phyloP scores from a whole-genome alignment of 768 basidiomycete genomes.

The Amanita pallidorosea region DNA sequence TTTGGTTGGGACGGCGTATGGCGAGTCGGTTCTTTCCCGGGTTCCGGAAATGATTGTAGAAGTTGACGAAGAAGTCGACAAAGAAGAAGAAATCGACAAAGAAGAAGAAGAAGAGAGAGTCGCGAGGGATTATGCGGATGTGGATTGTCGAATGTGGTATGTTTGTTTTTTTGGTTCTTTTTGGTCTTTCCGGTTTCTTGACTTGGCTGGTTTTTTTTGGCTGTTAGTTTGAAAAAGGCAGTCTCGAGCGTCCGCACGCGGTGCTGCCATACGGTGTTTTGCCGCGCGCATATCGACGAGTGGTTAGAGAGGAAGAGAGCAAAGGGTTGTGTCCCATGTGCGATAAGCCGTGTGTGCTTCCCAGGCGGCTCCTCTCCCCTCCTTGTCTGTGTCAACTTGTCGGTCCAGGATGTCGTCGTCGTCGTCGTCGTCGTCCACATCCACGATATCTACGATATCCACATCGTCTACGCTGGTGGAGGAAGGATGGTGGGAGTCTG shows the following conservation, averaged over 20 bases:
- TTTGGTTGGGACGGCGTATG: background rate
- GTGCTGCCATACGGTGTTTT: background rate
- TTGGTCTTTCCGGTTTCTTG: no score
- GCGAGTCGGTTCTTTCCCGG: background rate
- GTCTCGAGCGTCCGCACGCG: background rate
- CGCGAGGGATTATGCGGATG: no score
- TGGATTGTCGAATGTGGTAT: conserved; percentile 2
- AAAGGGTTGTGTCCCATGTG: background rate
- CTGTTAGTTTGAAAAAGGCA: background rate
- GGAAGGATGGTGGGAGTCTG: background rate
- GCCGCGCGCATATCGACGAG: background rate
- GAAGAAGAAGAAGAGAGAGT: background rate
- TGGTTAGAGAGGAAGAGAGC: background rate
- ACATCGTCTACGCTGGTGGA: background rate
- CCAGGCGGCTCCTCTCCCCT: no score
- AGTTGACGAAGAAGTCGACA: background rate
- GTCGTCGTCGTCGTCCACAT: background rate
- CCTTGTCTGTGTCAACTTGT: background rate
- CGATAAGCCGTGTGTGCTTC: background rate
- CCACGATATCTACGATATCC: background rate
- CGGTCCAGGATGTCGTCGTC: background rate
- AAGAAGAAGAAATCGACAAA: no score
- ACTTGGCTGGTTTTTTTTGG: no score
- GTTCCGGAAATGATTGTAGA: background rate
- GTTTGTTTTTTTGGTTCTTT: no score